Evolutionary conservation across 768 basidiomycete species (phyloP).

Genomic region (Leucogyrophana mollusca): DNA sequence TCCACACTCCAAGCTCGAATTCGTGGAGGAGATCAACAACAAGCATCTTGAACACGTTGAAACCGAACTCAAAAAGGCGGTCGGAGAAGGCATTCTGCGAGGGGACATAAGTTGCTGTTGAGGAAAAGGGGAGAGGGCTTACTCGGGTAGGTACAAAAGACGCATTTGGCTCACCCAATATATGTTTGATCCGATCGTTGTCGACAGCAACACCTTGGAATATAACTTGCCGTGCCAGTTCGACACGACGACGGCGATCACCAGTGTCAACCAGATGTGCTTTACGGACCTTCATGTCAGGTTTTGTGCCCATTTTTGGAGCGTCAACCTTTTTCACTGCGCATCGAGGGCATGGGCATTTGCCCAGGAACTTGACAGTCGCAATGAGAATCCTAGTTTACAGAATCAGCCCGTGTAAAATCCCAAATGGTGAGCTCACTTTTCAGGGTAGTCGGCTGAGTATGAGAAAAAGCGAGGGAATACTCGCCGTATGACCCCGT

Average conservation of each 20-base stretch:
- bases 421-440: slow-evolving; percentile 9
- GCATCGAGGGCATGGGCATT: slow-evolving; percentile 20
- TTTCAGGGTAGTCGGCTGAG: slow-evolving; percentile 23
- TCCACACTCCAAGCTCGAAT: slow-evolving; percentile 21
- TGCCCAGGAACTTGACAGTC: slow-evolving; percentile 23
- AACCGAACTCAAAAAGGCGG: neutral
- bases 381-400: too few relatives aligned
- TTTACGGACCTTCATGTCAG: slow-evolving; percentile 3
- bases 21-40: slow-evolving; percentile 17
- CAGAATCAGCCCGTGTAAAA: too few relatives aligned
- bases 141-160: slow-evolving; percentile 11
- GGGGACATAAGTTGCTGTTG: too few relatives aligned
- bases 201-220: neutral
- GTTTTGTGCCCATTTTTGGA: slow-evolving; percentile 5
- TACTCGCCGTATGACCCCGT: slow-evolving; percentile 8
- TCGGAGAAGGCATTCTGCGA: slow-evolving; percentile 9
- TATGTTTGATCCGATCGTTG: neutral
- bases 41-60: slow-evolving; percentile 12
- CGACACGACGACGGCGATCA: neutral
- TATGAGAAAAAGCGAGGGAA: slow-evolving; percentile 18
- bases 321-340: slow-evolving; percentile 6
- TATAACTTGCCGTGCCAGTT: slow-evolving; percentile 4
- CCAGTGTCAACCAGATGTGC: neutral
- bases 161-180: neutral
- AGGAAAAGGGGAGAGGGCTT: neutral